phyloP scores from a whole-genome alignment of 139 green algal genomes.

The Chlamydomonas schloesseri region DNA sequence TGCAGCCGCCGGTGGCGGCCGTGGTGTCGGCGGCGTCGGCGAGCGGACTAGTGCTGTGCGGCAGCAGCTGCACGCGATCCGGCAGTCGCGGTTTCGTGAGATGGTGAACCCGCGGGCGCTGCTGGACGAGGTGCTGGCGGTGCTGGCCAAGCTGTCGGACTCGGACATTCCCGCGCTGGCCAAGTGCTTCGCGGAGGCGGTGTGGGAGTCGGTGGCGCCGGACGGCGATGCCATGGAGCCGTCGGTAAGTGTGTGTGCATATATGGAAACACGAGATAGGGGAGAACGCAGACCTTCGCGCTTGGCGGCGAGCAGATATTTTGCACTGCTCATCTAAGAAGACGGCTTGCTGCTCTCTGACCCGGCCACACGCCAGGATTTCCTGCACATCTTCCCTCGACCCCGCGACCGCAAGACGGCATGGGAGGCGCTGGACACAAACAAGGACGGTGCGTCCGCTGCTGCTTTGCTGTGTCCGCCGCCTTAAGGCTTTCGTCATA shows the following conservation, averaged over 20 bases:
- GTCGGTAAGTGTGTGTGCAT: not conserved
- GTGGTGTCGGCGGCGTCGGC: too few species aligned
- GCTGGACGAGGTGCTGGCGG: conserved; percentile 25
- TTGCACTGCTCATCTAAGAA: not conserved
- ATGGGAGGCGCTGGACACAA: conserved; percentile 24
- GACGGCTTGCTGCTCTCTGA: too few species aligned
- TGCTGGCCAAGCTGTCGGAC: conserved; percentile 21
- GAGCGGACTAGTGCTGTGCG: not conserved
- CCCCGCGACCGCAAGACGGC: conserved; percentile 1
- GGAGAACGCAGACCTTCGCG: too few species aligned
- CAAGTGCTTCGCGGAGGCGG: not conserved
- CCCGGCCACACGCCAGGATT: too few species aligned
- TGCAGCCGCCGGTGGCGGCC: too few species aligned
- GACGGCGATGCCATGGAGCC: not conserved
- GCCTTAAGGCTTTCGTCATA: too few species aligned
- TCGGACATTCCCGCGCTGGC: conserved; percentile 12
- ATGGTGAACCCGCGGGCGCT: not conserved
- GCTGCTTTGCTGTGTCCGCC: too few species aligned
- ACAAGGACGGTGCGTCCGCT: conserved; percentile 23
- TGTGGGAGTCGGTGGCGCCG: conserved; percentile 3
- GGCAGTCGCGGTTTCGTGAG: not conserved
- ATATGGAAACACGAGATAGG: too few species aligned
- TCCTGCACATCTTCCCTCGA: not conserved
- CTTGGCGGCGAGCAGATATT: too few species aligned
- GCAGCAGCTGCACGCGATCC: conserved; percentile 12